Evolutionary conservation across 257 asterid genomes (phyloP).

Genomic region (Echium plantagineum): DNA sequence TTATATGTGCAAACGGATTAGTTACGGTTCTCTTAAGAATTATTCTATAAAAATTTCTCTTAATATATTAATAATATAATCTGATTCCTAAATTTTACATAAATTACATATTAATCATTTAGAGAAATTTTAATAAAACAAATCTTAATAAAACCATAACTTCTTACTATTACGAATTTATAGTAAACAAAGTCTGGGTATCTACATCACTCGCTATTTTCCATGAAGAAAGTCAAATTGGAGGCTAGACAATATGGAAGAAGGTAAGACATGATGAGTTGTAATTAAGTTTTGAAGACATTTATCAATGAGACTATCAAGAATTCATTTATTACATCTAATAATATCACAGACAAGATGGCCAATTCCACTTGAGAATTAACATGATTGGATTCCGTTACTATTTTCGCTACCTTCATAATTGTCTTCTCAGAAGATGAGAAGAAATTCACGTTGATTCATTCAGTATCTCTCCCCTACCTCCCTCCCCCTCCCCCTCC

Average conservation of each 20-base stretch:
- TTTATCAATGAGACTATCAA: background rate
- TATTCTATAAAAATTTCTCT: too few relatives aligned
- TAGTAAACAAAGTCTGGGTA: background rate
- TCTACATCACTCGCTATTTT: too few relatives aligned
- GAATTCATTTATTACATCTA: background rate
- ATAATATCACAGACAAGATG: background rate
- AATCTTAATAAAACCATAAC: too few relatives aligned
- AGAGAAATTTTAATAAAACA: too few relatives aligned
- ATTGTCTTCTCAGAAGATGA: background rate
- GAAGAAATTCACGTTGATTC: background rate
- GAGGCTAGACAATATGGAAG: background rate
- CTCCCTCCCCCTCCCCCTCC: too few relatives aligned
- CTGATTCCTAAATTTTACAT: too few relatives aligned
- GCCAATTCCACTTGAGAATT: background rate
- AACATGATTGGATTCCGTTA: background rate
- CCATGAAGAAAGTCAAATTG: background rate
- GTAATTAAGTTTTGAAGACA: background rate
- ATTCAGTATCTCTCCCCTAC: background rate
- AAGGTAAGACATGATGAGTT: background rate
- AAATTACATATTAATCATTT: too few relatives aligned
- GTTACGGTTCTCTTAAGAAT: too few relatives aligned
- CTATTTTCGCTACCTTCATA: background rate
- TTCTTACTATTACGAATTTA: too few relatives aligned
- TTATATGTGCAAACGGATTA: too few relatives aligned
- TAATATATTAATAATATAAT: too few relatives aligned